Evolutionary conservation across 305 asterid genomes (phyloP).

Genomic region (Fraxinus albicans): DNA sequence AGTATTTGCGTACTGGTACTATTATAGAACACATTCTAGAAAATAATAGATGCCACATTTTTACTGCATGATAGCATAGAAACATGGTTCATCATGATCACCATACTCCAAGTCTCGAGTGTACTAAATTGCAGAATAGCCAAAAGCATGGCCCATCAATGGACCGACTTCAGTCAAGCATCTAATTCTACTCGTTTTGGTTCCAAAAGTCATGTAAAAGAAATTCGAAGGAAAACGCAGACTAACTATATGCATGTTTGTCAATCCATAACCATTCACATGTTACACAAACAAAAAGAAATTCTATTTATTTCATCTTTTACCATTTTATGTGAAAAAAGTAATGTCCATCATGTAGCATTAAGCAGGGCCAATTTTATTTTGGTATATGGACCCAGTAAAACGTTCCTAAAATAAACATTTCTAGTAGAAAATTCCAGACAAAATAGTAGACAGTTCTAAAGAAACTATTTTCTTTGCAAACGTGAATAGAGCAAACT

Average conservation of each 20-base stretch:
- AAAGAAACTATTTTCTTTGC: not conserved
- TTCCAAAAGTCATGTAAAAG: not conserved
- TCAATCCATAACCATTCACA: not conserved
- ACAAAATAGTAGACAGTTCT: not conserved
- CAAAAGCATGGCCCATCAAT: not conserved
- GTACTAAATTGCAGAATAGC: not conserved
- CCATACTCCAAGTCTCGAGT: not conserved
- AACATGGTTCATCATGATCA: not conserved
- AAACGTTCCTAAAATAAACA: not conserved
- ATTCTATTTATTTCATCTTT: not conserved
- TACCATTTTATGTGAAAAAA: not conserved
- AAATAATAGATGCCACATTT: not conserved
- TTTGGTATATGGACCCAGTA: not conserved
- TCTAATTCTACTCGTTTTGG: not conserved
- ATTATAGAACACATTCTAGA: not conserved
- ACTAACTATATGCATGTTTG: not conserved
- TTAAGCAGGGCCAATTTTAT: not conserved
- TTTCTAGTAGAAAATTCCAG: not conserved
- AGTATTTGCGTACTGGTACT: not conserved
- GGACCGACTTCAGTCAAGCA: not conserved
- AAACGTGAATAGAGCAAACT: slow-evolving; percentile 1
- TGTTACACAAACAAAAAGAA: not conserved
- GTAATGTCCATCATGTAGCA: not conserved
- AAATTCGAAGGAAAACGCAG: not conserved
- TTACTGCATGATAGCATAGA: not conserved